Percentiles rank a stretch among this genome's conserved stretches.
These are phyloP conservation scores for thale cress (Arabidopsis thaliana) DNA, from an alignment of 345 rosid species.

Conservation along the genomic window TAIR10.1 NC_003070.9:29403501-29404000, in stretches of 20 bases:
- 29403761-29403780: slow-evolving; percentile 15
- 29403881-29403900: slow-evolving; percentile 24
- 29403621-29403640: neutral
- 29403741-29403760: slow-evolving; percentile 52
- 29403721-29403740: slow-evolving; percentile 55
- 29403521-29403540: neutral
- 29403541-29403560: neutral
- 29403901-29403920: slow-evolving; percentile 34
- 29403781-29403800: slow-evolving; percentile 13
- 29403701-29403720: slow-evolving; percentile 55
- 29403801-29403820: slow-evolving; percentile 30
- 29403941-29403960: neutral
- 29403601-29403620: neutral
- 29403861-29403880: slow-evolving; percentile 33
- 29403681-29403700: slow-evolving; percentile 10
- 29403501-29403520: slow-evolving; percentile 47
- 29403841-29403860: slow-evolving; percentile 42
- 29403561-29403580: neutral
- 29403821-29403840: slow-evolving; percentile 20
- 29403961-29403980: too few relatives aligned
- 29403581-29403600: too few relatives aligned
- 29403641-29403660: neutral
- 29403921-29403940: neutral
- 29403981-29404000: too few relatives aligned
- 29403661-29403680: neutral